Percentiles rank a stretch among this genome's conserved stretches.
phyloP scores from a whole-genome alignment of 2,329 filamentous ascomycete species.

The Ophiostoma novo-ulmi region DNA sequence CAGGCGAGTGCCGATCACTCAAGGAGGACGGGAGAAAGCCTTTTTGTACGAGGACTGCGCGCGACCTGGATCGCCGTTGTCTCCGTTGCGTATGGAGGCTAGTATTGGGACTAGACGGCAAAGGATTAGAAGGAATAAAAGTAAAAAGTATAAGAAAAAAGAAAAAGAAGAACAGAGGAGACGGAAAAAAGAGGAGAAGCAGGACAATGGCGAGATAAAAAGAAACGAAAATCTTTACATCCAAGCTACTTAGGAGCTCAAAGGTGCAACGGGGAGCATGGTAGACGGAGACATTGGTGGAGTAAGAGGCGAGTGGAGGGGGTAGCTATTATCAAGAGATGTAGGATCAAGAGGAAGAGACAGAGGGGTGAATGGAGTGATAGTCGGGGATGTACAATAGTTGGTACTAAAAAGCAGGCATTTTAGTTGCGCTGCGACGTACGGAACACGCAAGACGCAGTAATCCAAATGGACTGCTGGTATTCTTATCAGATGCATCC shows the following conservation, averaged over 20 bases:
- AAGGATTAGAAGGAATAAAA: background rate
- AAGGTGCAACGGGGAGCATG: conserved; percentile 5
- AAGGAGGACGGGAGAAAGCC: background rate
- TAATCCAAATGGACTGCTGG: background rate
- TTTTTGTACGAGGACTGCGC: conserved; percentile 10
- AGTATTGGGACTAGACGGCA: background rate
- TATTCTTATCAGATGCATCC: background rate
- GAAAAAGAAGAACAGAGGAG: background rate
- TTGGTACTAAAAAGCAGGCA: background rate
- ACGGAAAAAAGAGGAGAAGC: background rate
- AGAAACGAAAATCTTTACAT: background rate
- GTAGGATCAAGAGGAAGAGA: background rate
- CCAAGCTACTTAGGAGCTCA: background rate
- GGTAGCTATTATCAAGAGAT: conserved; percentile 4
- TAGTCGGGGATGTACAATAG: conserved; percentile 8
- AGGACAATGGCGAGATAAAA: background rate
- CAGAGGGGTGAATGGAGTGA: conserved; percentile 8
- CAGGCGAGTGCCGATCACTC: conserved; percentile 14
- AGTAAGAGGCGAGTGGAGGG: background rate
- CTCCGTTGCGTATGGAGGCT: background rate
- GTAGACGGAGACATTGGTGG: background rate
- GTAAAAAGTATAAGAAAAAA: background rate
- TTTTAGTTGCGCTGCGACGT: background rate
- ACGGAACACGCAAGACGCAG: background rate
- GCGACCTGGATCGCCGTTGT: background rate